Evolutionary conservation across 495 filamentous ascomycete genomes (phyloP).

Genomic region (Aspergillus mulundensis): DNA sequence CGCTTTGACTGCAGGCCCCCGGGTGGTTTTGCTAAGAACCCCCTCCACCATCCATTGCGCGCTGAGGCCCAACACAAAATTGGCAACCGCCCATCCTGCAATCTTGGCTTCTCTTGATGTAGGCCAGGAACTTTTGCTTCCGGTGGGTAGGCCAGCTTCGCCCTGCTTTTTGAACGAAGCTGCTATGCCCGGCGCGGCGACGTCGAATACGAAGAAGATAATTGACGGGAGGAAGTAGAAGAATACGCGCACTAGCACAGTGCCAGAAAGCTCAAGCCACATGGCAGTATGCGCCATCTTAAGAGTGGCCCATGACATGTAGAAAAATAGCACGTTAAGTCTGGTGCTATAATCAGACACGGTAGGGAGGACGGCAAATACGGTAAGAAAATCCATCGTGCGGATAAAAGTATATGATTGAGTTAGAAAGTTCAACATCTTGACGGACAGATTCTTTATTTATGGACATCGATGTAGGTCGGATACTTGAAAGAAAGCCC

Average conservation of each 20-base stretch:
- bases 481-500: neutral
- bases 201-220: slow-evolving; percentile 71
- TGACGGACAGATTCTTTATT: too few species aligned
- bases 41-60: slow-evolving; percentile 56
- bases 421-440: too few species aligned
- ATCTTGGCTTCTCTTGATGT: slow-evolving; percentile 33
- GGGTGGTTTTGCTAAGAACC: slow-evolving; percentile 46
- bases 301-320: slow-evolving; percentile 82
- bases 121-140: slow-evolving; percentile 40
- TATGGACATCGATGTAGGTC: neutral
- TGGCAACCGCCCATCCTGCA: slow-evolving; percentile 58
- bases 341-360: slow-evolving; percentile 65
- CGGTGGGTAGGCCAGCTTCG: slow-evolving; percentile 56
- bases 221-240: slow-evolving; percentile 73
- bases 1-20: slow-evolving; percentile 55
- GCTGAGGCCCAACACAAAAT: slow-evolving; percentile 55
- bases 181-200: slow-evolving; percentile 60
- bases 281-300: slow-evolving; percentile 71
- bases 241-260: slow-evolving; percentile 59
- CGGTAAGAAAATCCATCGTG: slow-evolving; percentile 47
- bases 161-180: slow-evolving; percentile 67
- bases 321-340: slow-evolving; percentile 85
- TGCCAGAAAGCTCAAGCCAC: slow-evolving; percentile 70
- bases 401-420: too few species aligned
- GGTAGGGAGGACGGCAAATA: slow-evolving; percentile 60